phyloP scores from a whole-genome alignment of 345 rosid genomes.

The Moricandia moricandioides region DNA sequence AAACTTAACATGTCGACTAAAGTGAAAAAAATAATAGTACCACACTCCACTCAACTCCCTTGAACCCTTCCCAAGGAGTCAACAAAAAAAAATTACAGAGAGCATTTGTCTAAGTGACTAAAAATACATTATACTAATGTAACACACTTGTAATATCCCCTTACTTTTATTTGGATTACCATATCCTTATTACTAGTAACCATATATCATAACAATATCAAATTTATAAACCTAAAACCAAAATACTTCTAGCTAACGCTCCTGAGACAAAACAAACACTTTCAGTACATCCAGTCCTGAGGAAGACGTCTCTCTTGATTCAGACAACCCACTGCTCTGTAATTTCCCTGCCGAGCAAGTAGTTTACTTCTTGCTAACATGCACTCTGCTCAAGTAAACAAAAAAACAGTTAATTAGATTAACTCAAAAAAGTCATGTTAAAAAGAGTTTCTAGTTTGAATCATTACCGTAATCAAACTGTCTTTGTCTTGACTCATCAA shows the following conservation, averaged over 20 bases:
- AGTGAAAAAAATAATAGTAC: neutral
- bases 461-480: constrained; percentile 29
- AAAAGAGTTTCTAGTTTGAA: neutral
- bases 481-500: constrained; percentile 19
- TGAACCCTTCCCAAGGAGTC: constrained; percentile 22
- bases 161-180: neutral
- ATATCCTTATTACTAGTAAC: constrained; percentile 20
- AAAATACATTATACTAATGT: constrained; percentile 2
- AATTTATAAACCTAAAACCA: constrained; percentile 21
- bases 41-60: constrained; percentile 15
- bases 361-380: constrained; percentile 20
- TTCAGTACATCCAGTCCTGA: constrained; percentile 39
- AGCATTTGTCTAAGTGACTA: constrained; percentile 14
- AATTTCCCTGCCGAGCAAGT: constrained; percentile 19
- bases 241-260: constrained; percentile 8
- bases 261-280: neutral
- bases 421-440: too few species aligned
- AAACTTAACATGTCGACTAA: constrained; percentile 9
- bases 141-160: constrained; percentile 10
- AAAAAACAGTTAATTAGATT: neutral
- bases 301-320: constrained; percentile 37
- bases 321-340: constrained; percentile 18
- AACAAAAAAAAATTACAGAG: constrained; percentile 33
- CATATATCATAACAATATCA: constrained; percentile 7
- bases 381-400: constrained; percentile 12